Evolutionary conservation across 2,329 filamentous ascomycete species (phyloP).

Genomic region (Colletotrichum salicis): DNA sequence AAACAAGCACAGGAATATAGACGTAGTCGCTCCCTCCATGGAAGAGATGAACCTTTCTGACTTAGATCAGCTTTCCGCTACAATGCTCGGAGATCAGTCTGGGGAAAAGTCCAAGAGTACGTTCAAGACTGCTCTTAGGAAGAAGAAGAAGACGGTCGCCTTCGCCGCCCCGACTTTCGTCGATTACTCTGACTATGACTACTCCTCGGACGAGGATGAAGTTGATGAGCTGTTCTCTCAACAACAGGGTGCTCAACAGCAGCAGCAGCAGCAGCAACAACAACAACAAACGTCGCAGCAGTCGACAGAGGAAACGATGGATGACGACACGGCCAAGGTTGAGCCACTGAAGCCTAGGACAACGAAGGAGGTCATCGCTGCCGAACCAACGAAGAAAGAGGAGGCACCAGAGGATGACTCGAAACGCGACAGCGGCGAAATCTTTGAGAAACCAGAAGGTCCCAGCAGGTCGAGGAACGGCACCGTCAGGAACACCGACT

Average conservation of each 20-base stretch:
- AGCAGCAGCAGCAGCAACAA: conserved; percentile 40
- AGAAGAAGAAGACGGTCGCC: conserved; percentile 87
- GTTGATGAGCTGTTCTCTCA: conserved; percentile 57
- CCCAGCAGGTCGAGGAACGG: conserved; percentile 80
- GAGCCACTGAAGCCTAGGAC: conserved; percentile 64
- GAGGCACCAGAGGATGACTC: conserved; percentile 50
- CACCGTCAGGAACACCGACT: conserved; percentile 90
- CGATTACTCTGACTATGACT: conserved; percentile 88
- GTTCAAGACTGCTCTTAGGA: conserved; percentile 83
- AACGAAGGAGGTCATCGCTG: conserved; percentile 52
- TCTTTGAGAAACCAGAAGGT: conserved; percentile 65
- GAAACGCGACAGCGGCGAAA: conserved; percentile 72
- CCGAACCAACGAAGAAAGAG: conserved; percentile 42
- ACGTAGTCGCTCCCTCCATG: conserved; percentile 68
- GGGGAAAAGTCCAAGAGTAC: conserved; percentile 82
- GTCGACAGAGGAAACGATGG: conserved; percentile 45
- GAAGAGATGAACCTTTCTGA: conserved; percentile 40
- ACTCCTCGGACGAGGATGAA: conserved; percentile 81
- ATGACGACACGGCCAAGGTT: conserved; percentile 65
- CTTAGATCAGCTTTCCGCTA: conserved; percentile 64
- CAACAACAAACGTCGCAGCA: conserved; percentile 37
- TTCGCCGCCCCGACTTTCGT: conserved; percentile 89
- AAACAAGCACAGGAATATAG: conserved; percentile 98
- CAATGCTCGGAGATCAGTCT: conserved; percentile 71
- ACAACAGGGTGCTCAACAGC: conserved; percentile 45